Conservation (phyloP, 305 asterid species). For the Solanum hybrid region DNA sequence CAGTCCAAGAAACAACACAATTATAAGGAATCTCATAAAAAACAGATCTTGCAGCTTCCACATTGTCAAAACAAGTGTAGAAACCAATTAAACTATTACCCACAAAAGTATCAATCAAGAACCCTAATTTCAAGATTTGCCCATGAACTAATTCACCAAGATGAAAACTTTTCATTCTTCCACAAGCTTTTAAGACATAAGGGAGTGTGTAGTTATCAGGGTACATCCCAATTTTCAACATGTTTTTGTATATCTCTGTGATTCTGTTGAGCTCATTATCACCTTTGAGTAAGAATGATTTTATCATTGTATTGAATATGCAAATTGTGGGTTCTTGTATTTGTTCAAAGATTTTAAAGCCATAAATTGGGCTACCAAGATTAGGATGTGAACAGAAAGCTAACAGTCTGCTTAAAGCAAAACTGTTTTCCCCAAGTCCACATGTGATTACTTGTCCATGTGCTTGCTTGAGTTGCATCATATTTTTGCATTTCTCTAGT, state of each 20-base stretch:
- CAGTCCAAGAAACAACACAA: slow-evolving; percentile 60
- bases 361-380: slow-evolving; percentile 31
- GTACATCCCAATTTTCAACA: slow-evolving; percentile 28
- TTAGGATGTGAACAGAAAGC: slow-evolving; percentile 58
- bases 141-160: slow-evolving; percentile 49
- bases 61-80: slow-evolving; percentile 40
- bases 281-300: slow-evolving; percentile 37
- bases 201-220: slow-evolving; percentile 72
- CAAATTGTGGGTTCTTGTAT: slow-evolving; percentile 55
- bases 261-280: slow-evolving; percentile 15
- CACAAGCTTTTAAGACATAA: slow-evolving; percentile 43
- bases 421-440: slow-evolving; percentile 43
- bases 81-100: slow-evolving; percentile 41
- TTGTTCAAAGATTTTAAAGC: slow-evolving; percentile 28
- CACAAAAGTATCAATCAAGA: slow-evolving; percentile 33
- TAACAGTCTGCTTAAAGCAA: slow-evolving; percentile 59
- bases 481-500: slow-evolving; percentile 25
- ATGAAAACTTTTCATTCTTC: slow-evolving; percentile 20
- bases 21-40: slow-evolving; percentile 44
- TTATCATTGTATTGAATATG: slow-evolving; percentile 59
- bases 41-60: slow-evolving; percentile 45
- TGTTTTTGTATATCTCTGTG: slow-evolving; percentile 26
- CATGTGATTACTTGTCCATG: slow-evolving; percentile 40
- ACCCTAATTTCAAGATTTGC: slow-evolving; percentile 42
- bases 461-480: slow-evolving; percentile 31